Base-by-base conservation (phyloP, 768 basidiomycete species). In the Mrakia frigida region DNA sequence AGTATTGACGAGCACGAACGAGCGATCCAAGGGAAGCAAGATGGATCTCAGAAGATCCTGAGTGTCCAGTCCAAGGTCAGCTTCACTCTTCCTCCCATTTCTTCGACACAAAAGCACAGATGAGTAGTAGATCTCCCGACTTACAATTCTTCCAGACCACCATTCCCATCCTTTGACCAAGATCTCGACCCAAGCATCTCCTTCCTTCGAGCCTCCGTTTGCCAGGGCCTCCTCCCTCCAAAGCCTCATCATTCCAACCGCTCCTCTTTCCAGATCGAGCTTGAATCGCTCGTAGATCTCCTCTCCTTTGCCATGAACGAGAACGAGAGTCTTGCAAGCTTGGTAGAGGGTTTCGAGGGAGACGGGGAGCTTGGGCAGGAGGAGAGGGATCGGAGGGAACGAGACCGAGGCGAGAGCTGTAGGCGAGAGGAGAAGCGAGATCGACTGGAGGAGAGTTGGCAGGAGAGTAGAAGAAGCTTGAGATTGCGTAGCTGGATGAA, bases 151-250 rank as follows among this genome's bases (percentile, higher is more conserved):
- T 25, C 35, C 23, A 16, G 70, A 56, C 70, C 70, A 72, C 70
- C 70, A 72, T 18, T 72, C 53, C 70, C 70, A 72, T 23, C 70
- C 53, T 7, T 72, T 52, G 33, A 70, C 69, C 14, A 70, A n/a
- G 18, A 59, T 31, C 18, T 56, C n/a, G 33, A 72, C 35, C 70
- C 70, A 59, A 25, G 53, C 52, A 10, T 72, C 50, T 23, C 70
- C 35, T 50, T 59, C 53, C 46, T 37, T 59, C 52, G 31, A 28
- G 28, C 35, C 33, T 69, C 35, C 35, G 21, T 14, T 39, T 14
- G 33, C 63, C 31, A 25, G 35, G 25, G 65, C 65, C 35, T 68
- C 65, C 53, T 56, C 70, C 70, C 50, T 72, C 53, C 69, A 70
- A 21, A 70, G 25, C 9, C 69, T n/a, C 43, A 50, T 52, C 46